Conservation (phyloP, 106 monocot species). For the Agapanthus africanus region DNA sequence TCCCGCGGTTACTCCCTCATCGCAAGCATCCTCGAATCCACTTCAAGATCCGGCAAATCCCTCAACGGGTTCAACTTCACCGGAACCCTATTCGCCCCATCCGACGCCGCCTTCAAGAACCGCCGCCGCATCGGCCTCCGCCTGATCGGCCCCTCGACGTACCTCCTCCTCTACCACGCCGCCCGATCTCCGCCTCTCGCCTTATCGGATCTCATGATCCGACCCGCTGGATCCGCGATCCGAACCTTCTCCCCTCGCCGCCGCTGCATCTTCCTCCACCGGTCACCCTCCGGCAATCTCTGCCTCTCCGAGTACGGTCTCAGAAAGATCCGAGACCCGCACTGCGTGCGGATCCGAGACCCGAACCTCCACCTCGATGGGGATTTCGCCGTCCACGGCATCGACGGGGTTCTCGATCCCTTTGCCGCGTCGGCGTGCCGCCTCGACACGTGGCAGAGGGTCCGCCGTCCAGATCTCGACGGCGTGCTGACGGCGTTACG, state of each 20-base stretch:
- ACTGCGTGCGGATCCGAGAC: constrained; percentile 7
- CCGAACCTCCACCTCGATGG: constrained; percentile 11
- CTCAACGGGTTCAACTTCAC: neutral
- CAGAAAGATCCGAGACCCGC: too few species aligned
- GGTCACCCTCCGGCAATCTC: too few species aligned
- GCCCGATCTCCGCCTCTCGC: too few species aligned
- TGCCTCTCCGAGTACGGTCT: too few species aligned
- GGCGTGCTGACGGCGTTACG: neutral
- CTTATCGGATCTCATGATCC: too few species aligned
- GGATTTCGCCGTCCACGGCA: constrained; percentile 9
- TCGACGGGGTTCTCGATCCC: constrained; percentile 15
- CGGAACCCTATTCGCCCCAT: neutral
- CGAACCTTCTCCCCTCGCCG: too few species aligned
- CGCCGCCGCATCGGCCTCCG: neutral
- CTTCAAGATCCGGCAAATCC: neutral
- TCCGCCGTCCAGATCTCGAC: neutral
- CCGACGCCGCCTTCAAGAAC: neutral
- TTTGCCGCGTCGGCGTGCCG: neutral
- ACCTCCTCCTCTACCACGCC: too few species aligned
- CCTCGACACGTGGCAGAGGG: neutral
- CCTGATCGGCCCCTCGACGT: too few species aligned
- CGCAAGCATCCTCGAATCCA: neutral
- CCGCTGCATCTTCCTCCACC: too few species aligned
- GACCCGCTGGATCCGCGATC: too few species aligned
- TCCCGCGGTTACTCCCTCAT: too few species aligned